Evolutionary conservation across 495 filamentous ascomycete genomes (phyloP).

Genomic region (Parathielavia hyrcaniae): DNA sequence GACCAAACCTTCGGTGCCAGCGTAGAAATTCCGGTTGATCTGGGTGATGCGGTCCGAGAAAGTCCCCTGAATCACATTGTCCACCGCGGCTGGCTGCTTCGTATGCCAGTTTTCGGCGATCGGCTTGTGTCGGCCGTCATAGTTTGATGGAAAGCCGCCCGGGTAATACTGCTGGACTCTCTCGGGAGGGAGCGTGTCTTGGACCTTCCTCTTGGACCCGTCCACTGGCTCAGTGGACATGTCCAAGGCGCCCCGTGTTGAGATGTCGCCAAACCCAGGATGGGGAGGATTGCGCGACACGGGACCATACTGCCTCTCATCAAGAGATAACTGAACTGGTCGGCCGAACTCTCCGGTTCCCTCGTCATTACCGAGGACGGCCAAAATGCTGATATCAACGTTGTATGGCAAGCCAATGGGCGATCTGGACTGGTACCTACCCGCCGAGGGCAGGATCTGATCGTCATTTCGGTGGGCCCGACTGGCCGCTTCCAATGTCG

Average conservation of each 20-base stretch:
- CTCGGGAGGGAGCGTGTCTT: slow-evolving; percentile 25
- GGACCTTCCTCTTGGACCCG: slow-evolving; percentile 8
- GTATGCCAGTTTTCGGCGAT: slow-evolving; percentile 11
- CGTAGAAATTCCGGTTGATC: slow-evolving; percentile 33
- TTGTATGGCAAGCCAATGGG: slow-evolving; percentile 1
- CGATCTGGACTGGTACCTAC: neutral
- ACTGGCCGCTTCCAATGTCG: slow-evolving; percentile 25
- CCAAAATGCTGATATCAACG: neutral
- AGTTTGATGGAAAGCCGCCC: slow-evolving; percentile 17
- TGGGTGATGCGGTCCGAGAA: slow-evolving; percentile 14
- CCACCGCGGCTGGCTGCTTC: slow-evolving; percentile 7
- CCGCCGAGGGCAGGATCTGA: neutral
- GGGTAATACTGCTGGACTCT: slow-evolving; percentile 19
- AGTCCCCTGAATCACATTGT: neutral
- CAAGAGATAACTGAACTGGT: neutral
- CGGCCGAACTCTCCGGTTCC: neutral
- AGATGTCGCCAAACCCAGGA: neutral
- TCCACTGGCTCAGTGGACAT: neutral
- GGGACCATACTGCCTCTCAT: neutral
- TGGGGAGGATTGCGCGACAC: neutral
- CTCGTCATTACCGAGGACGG: neutral
- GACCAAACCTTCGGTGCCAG: slow-evolving; percentile 26
- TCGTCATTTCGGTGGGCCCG: slow-evolving; percentile 7
- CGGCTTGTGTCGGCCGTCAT: slow-evolving; percentile 10
- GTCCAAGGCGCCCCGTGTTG: neutral